Conservation (phyloP, 257 asterid genomes). For the Prunella vulgaris region DNA sequence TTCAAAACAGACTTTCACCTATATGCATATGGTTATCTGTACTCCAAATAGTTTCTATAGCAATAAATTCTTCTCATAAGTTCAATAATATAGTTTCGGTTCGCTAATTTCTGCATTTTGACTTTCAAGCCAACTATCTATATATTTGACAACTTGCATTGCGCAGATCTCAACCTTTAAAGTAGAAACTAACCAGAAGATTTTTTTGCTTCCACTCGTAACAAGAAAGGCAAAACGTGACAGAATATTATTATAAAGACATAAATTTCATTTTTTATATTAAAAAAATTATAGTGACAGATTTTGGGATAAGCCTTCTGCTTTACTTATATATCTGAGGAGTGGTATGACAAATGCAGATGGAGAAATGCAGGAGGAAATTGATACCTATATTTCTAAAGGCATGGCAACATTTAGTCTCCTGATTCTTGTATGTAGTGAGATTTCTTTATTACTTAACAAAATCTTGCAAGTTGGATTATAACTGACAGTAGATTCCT, state of each 20-base stretch:
- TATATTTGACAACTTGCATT: not conserved
- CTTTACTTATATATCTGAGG: conserved; percentile 19
- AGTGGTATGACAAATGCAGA: conserved; percentile 50
- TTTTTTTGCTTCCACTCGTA: not conserved
- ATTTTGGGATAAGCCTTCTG: not conserved
- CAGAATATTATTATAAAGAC: not conserved
- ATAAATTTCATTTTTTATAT: not conserved
- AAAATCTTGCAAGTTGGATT: not conserved
- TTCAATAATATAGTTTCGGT: not conserved
- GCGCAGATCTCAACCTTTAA: not conserved
- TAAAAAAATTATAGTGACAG: not conserved
- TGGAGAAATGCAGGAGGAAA: conserved; percentile 85
- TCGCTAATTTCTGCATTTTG: not conserved
- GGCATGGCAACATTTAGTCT: conserved; percentile 73
- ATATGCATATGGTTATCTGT: not conserved
- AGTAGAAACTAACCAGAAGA: not conserved
- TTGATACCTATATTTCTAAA: conserved; percentile 57
- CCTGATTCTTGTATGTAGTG: conserved; percentile 62
- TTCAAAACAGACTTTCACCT: not conserved
- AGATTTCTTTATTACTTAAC: conserved; percentile 7
- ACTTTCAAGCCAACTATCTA: not conserved
- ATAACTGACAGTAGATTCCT: not conserved
- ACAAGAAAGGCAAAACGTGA: not conserved
- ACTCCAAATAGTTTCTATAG: not conserved
- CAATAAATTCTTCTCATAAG: not conserved